Evolutionary conservation across 139 green algal genomes (phyloP).

Genomic region (Spirogloea muscicola): DNA sequence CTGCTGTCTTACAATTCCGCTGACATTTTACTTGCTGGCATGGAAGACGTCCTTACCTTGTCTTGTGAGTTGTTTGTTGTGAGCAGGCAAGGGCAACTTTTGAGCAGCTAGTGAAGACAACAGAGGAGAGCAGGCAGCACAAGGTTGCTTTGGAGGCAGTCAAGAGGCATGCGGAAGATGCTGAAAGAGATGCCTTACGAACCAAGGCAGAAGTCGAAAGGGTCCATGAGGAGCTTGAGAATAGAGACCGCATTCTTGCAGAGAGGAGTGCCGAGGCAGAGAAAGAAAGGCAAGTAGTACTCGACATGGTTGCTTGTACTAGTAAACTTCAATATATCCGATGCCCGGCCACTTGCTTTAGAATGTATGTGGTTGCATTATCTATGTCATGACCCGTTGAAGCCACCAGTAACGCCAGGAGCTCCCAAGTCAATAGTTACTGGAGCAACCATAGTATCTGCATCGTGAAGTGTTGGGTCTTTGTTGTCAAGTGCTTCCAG

Average conservation of each 20-base stretch:
- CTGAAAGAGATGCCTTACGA: constrained; percentile 44
- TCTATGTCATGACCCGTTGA: too few species aligned
- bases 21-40: too few species aligned
- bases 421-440: neutral
- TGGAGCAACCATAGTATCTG: neutral
- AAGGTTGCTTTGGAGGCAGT: constrained; percentile 34
- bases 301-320: neutral
- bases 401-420: neutral
- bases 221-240: constrained; percentile 62
- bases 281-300: constrained; percentile 16
- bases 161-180: constrained; percentile 49
- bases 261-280: constrained; percentile 29
- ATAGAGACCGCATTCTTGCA: constrained; percentile 30
- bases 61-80: too few species aligned
- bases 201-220: constrained; percentile 46
- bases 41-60: too few species aligned
- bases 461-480: neutral
- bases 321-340: too few species aligned
- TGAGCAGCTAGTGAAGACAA: constrained; percentile 47
- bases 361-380: too few species aligned
- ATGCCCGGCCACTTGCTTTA: too few species aligned
- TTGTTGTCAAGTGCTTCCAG: neutral
- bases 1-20: too few species aligned
- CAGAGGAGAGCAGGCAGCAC: constrained; percentile 8
- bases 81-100: constrained; percentile 13